These are phyloP conservation scores for Westerdykella ornata DNA, from an alignment of 2,329 filamentous ascomycete genomes.

Conservation along the genomic window DNA sequence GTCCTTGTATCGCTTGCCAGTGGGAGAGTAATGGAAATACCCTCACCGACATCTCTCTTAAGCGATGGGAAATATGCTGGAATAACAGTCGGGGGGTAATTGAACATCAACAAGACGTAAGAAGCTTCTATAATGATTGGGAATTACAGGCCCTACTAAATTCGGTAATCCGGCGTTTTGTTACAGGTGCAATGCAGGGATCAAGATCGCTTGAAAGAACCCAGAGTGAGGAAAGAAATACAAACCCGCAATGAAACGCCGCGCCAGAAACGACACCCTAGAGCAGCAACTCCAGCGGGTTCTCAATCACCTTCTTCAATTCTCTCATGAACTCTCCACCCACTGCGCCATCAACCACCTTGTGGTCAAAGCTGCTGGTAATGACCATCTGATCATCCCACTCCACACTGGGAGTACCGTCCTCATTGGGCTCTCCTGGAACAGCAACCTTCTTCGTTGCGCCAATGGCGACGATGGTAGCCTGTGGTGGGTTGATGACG, in stretches of 20 bases:
- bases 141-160: constrained; percentile 3
- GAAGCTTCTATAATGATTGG: constrained; percentile 1
- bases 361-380: constrained; percentile 96
- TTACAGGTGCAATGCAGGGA: constrained; percentile 7
- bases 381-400: constrained; percentile 98
- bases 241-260: constrained; percentile 20
- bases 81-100: no score
- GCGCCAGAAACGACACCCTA: constrained; percentile 41
- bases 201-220: constrained; percentile 2
- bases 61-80: no score
- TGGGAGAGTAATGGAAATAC: no score
- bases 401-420: constrained; percentile 65
- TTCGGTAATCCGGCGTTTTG: constrained; percentile 7
- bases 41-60: no score
- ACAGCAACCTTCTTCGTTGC: constrained; percentile 93
- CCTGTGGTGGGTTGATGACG: constrained; percentile 98
- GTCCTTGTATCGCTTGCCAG: no score
- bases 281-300: constrained; percentile 88
- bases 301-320: constrained; percentile 96
- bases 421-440: constrained; percentile 68
- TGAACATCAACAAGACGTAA: no score
- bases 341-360: constrained; percentile 93
- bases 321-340: constrained; percentile 95
- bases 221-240: constrained; percentile 9
- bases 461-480: constrained; percentile 88